Percentiles rank a stretch among this genome's conserved stretches.
Conservation (phyloP, 441 rosid species). For the Corymbia citriodora region DNA sequence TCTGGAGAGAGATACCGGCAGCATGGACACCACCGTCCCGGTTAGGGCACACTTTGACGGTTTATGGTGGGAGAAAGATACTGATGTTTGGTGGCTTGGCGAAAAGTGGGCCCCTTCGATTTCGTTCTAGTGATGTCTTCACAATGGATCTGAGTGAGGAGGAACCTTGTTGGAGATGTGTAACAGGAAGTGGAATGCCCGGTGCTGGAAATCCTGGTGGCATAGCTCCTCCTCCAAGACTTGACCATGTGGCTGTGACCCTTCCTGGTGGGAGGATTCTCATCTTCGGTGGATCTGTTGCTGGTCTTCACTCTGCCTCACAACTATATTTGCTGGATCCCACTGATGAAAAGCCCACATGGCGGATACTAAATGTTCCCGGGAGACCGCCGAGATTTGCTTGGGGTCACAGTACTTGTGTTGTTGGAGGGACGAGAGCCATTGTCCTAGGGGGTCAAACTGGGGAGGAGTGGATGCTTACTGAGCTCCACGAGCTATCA, state of each 20-base stretch:
- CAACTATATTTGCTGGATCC: slow-evolving; percentile 92
- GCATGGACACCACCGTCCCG: slow-evolving; percentile 96
- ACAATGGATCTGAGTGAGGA: slow-evolving; percentile 93
- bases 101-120: slow-evolving; percentile 75
- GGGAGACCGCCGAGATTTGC: slow-evolving; percentile 91
- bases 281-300: slow-evolving; percentile 94
- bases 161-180: slow-evolving; percentile 80
- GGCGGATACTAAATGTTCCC: slow-evolving; percentile 84
- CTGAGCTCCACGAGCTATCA: slow-evolving; percentile 81
- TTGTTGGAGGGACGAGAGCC: slow-evolving; percentile 90
- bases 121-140: slow-evolving; percentile 91
- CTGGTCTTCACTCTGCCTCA: slow-evolving; percentile 92
- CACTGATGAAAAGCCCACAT: slow-evolving; percentile 83
- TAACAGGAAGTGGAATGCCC: slow-evolving; percentile 80
- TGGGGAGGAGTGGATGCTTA: slow-evolving; percentile 96
- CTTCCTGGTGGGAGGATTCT: slow-evolving; percentile 87
- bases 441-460: slow-evolving; percentile 94
- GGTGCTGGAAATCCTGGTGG: slow-evolving; percentile 88
- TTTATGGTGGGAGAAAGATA: slow-evolving; percentile 82
- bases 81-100: slow-evolving; percentile 96
- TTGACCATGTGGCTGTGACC: slow-evolving; percentile 88
- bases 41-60: slow-evolving; percentile 82
- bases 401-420: slow-evolving; percentile 98
- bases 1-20: slow-evolving; percentile 88
- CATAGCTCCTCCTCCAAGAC: slow-evolving; percentile 85